These are phyloP conservation scores for Fusarium sp. DNA, from an alignment of 2,329 filamentous ascomycete genomes.

Conservation along the genomic window DNA sequence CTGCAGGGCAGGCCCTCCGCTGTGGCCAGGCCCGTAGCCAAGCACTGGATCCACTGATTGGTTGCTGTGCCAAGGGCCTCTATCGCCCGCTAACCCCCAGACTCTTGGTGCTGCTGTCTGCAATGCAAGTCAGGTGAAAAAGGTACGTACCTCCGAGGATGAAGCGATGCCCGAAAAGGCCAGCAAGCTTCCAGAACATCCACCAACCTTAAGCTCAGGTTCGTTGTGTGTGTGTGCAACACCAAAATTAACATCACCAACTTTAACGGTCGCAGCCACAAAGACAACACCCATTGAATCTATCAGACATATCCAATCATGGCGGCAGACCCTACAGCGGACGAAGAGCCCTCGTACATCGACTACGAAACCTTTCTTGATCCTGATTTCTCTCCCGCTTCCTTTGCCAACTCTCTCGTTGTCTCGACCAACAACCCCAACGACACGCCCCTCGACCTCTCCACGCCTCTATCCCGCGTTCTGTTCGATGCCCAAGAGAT, in stretches of 20 bases:
- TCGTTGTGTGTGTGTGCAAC: conserved; percentile 8
- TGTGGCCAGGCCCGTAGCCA: conserved; percentile 7
- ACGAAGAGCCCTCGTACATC: conserved; percentile 83
- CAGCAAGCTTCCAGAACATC: conserved; percentile 44
- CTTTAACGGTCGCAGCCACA: conserved; percentile 8
- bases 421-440: conserved; percentile 91
- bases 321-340: conserved; percentile 23
- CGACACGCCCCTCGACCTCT: conserved; percentile 91
- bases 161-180: conserved; percentile 43
- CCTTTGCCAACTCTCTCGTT: conserved; percentile 90
- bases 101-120: conserved; percentile 11
- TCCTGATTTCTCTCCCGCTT: conserved; percentile 81
- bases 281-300: not conserved
- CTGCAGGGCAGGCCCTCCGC: not conserved
- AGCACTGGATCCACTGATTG: conserved; percentile 16
- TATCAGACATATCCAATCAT: not conserved
- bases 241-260: conserved; percentile 11
- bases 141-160: conserved; percentile 36
- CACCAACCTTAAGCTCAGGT: conserved; percentile 16
- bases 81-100: conserved; percentile 22
- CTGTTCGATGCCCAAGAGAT: conserved; percentile 98
- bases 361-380: conserved; percentile 94
- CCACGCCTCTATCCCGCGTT: conserved; percentile 91
- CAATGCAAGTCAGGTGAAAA: conserved; percentile 15
- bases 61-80: conserved; percentile 23